Percentiles rank a stretch among this genome's conserved stretches.
Evolutionary conservation across 805 yeast species (phyloP).

Genomic region (Suhomyces kilbournensis): DNA sequence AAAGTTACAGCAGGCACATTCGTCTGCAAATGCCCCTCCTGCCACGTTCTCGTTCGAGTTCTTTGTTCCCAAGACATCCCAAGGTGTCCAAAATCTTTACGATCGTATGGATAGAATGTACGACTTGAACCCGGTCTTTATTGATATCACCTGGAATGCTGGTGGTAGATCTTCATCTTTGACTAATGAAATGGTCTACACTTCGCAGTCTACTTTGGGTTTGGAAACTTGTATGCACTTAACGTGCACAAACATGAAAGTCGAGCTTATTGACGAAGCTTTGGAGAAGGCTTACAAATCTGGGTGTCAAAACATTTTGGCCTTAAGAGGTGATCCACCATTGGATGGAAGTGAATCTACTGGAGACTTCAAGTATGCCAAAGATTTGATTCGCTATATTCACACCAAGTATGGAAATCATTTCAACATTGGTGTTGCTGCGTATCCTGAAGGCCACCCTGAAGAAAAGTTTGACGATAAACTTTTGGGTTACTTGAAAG

Average conservation of each 20-base stretch:
- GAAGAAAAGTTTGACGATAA: conserved; percentile 62
- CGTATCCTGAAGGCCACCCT: conserved; percentile 96
- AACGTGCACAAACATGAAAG: conserved; percentile 94
- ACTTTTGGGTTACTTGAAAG: conserved; percentile 62
- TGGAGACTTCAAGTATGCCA: conserved; percentile 86
- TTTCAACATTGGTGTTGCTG: conserved; percentile 95
- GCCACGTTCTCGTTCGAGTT: conserved; percentile 93
- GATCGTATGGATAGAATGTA: conserved; percentile 98
- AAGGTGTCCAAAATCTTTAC: conserved; percentile 93
- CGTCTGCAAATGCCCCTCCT: conserved; percentile 37
- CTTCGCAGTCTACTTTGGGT: conserved; percentile 86
- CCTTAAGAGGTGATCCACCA: conserved; percentile 95
- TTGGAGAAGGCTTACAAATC: conserved; percentile 78
- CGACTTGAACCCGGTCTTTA: conserved; percentile 82
- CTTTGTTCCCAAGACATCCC: conserved; percentile 95
- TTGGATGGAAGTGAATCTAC: conserved; percentile 67
- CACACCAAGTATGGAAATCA: conserved; percentile 76
- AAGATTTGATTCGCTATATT: conserved; percentile 79
- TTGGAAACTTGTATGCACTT: conserved; percentile 97
- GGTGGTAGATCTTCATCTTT: conserved; percentile 84
- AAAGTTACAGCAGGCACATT: conserved; percentile 42
- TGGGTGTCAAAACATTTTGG: conserved; percentile 94
- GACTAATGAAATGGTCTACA: conserved; percentile 89
- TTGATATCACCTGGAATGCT: conserved; percentile 98
- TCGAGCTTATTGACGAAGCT: conserved; percentile 77